phyloP scores from a whole-genome alignment of 1,284 basidiomycete species.

The Afroboletus lepidellus region DNA sequence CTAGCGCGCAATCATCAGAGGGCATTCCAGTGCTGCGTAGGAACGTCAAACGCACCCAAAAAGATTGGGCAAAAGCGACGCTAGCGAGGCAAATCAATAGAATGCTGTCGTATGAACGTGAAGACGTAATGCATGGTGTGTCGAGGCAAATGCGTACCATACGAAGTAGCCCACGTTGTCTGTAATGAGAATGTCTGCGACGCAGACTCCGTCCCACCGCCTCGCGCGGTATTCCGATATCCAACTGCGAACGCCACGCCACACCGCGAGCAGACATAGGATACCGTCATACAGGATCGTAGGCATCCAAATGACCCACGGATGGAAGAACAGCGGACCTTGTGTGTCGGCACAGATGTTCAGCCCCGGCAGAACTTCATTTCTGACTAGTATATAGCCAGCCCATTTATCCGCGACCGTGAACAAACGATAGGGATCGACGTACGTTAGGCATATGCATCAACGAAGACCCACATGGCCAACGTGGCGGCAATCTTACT shows the following conservation, averaged over 20 bases:
- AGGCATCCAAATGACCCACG: conserved; percentile 21
- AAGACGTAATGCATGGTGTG: neutral
- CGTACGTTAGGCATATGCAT: conserved; percentile 7
- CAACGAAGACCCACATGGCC: conserved; percentile 3
- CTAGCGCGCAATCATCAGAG: neutral
- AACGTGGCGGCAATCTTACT: conserved; percentile 9
- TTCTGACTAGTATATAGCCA: conserved; percentile 6
- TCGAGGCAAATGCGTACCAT: conserved; percentile 11
- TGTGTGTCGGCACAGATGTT: conserved; percentile 18
- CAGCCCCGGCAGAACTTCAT: conserved; percentile 9
- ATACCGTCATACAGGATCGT: conserved; percentile 10
- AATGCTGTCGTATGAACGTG: conserved; percentile 6
- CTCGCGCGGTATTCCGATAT: conserved; percentile 1
- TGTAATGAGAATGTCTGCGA: conserved; percentile 14
- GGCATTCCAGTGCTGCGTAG: too few relatives aligned
- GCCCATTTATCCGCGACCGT: too few relatives aligned
- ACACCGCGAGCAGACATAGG: conserved; percentile 17
- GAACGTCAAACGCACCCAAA: conserved; percentile 10
- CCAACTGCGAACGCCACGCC: conserved; percentile 12
- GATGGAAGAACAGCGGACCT: conserved; percentile 7
- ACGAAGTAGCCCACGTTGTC: conserved; percentile 20
- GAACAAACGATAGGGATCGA: neutral
- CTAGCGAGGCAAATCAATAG: conserved; percentile 6
- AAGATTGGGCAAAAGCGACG: conserved; percentile 1
- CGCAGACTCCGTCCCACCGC: neutral